Evolutionary conservation across 169 alveolate species (phyloP), one percentile per base, ranked within the genome.

Genomic region (Theileria equi): DNA sequence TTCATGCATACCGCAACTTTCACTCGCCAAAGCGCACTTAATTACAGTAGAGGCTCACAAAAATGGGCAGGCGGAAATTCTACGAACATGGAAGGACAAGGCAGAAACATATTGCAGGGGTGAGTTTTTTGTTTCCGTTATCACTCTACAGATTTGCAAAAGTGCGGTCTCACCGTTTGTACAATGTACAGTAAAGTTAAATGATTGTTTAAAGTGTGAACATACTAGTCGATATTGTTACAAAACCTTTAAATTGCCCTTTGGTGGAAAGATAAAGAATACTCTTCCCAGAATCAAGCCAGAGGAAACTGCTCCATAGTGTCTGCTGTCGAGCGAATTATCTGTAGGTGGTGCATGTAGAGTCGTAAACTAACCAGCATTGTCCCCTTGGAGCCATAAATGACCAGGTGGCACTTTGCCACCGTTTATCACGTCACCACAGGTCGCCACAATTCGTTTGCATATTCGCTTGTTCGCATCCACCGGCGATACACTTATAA

Each of bases 31-130:
- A 54, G 93, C 93, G 11, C 93, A 88, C 52, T 66, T 91, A 21
- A 80, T 88, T 43, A 86, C 93, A 5, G 88, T 86, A 29, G 89
- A 88, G 36, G 93, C 93, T n/a, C 93, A 88, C 71, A 81, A 81
- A 32, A 66, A 81, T 23, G 93, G 93, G 10, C 86, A 82, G 40
- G 93, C 93, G 34, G 76, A 81, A 16, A 58, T 88, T 10, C 23
- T 82, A 55, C 58, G 83, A 36, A 88, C 93, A 17, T 88, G 93
- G 93, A 82, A 77, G 70, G 50, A 80, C 28, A 65, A 74, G 70
- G 93, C 93, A 21, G 87, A 78, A 43, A 64, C 26, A 28, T 85
- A 85, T 35, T 85, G 92, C 49, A 49, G 41, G 43, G 79, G 84
- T 63, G 10, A 41, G 65, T 23, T 57, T 16, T 25, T 10, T 6